These are phyloP conservation scores for Ammopiptanthus mongolicus DNA, from an alignment of 306 rosid genomes.

Conservation along the genomic window DNA sequence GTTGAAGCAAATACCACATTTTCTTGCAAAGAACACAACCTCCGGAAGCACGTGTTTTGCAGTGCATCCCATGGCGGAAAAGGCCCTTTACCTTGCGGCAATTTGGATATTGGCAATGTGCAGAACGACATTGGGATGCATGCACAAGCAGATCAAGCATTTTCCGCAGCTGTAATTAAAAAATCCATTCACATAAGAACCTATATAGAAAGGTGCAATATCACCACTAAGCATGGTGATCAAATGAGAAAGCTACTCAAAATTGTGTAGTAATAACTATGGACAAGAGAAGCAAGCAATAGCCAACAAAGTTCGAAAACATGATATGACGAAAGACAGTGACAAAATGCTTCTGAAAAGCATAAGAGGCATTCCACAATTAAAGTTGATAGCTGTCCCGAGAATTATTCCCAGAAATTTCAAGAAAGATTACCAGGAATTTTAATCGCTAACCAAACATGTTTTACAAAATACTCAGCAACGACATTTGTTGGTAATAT, in stretches of 20 bases:
- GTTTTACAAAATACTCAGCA: too few species aligned
- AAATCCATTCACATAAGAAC: conserved; percentile 19
- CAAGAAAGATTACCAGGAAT: too few species aligned
- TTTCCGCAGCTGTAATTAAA: conserved; percentile 72
- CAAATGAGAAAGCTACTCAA: background rate
- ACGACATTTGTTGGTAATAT: too few species aligned
- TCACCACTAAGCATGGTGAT: background rate
- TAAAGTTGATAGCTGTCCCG: too few species aligned
- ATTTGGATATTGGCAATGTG: conserved; percentile 88
- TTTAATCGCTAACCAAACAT: too few species aligned
- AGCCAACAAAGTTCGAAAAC: background rate
- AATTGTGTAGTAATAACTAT: background rate
- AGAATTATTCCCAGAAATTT: too few species aligned
- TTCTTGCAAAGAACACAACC: conserved; percentile 95
- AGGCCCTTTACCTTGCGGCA: conserved; percentile 97
- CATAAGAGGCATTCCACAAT: background rate
- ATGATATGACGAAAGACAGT: background rate
- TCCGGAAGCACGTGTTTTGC: conserved; percentile 89
- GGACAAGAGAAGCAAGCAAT: conserved; percentile 4
- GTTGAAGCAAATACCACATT: conserved; percentile 98
- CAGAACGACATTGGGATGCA: conserved; percentile 92
- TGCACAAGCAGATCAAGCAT: conserved; percentile 98
- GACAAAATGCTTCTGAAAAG: background rate
- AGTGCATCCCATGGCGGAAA: conserved; percentile 92
- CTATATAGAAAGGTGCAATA: background rate